Evolutionary conservation across 2,329 filamentous ascomycete species (phyloP).

Genomic region (Ceratocystis albifundus): DNA sequence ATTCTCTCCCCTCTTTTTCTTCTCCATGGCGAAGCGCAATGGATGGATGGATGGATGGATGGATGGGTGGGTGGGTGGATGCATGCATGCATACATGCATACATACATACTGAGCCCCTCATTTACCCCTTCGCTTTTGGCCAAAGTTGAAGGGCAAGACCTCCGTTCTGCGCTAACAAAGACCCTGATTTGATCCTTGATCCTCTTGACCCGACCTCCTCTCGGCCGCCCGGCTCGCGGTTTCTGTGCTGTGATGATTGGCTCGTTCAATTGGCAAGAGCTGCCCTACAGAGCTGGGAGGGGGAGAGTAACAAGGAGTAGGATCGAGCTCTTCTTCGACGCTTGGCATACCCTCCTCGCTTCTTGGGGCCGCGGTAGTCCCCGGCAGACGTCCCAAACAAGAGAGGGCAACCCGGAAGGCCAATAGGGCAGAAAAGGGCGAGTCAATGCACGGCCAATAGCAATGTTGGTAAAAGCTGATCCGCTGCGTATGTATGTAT

Average conservation of each 20-base stretch:
- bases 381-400: background rate
- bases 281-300: background rate
- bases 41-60: too few relatives aligned
- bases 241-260: background rate
- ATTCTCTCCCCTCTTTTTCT: background rate
- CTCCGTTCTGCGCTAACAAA: background rate
- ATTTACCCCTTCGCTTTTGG: background rate
- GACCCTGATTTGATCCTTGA: constrained; percentile 1
- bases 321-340: background rate
- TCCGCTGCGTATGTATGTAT: too few relatives aligned
- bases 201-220: background rate
- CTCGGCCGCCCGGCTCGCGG: background rate
- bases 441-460: background rate
- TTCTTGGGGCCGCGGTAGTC: background rate
- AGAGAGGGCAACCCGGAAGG: background rate
- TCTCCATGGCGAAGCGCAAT: too few relatives aligned
- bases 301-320: background rate
- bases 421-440: too few relatives aligned
- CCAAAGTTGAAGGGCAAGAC: background rate
- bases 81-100: background rate
- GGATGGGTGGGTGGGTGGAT: too few relatives aligned
- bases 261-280: background rate
- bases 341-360: background rate
- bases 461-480: background rate
- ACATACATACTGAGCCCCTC: background rate